phyloP scores from a whole-genome alignment of 495 filamentous ascomycete genomes.

The Penicillium maclennaniae region DNA sequence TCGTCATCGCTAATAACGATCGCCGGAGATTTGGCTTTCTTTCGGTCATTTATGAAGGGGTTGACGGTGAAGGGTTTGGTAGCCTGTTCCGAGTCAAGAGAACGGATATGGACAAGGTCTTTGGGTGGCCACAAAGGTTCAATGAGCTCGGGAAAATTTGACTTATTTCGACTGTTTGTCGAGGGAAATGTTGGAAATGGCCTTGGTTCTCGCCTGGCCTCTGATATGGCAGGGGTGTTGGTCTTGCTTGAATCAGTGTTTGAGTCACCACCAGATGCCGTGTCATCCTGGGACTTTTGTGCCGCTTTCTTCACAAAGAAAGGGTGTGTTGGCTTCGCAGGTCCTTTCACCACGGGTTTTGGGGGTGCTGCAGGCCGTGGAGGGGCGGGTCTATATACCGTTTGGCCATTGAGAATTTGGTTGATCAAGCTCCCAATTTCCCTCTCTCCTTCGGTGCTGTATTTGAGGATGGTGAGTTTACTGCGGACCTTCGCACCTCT shows the following conservation, averaged over 20 bases:
- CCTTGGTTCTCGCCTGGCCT: conserved; percentile 1
- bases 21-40: conserved; percentile 37
- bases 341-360: conserved; percentile 20
- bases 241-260: conserved; percentile 15
- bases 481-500: conserved; percentile 16
- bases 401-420: conserved; percentile 41
- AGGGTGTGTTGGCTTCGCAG: conserved; percentile 68
- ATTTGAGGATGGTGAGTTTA: conserved; percentile 46
- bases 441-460: conserved; percentile 25
- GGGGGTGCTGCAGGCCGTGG: conserved; percentile 4
- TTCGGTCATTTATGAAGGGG: conserved; percentile 14
- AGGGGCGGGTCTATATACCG: conserved; percentile 2
- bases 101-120: conserved; percentile 56
- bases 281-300: conserved; percentile 10
- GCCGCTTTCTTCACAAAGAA: conserved; percentile 61
- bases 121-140: conserved; percentile 68
- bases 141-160: conserved; percentile 57
- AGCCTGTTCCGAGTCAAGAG: neutral
- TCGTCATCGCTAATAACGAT: conserved; percentile 33
- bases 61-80: neutral
- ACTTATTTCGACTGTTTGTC: conserved; percentile 27
- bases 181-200: conserved; percentile 5
- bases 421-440: conserved; percentile 47
- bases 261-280: neutral
- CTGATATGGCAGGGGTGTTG: conserved; percentile 4